phyloP scores from a whole-genome alignment of 2,329 filamentous ascomycete genomes.

The Epichloe gansuensis region DNA sequence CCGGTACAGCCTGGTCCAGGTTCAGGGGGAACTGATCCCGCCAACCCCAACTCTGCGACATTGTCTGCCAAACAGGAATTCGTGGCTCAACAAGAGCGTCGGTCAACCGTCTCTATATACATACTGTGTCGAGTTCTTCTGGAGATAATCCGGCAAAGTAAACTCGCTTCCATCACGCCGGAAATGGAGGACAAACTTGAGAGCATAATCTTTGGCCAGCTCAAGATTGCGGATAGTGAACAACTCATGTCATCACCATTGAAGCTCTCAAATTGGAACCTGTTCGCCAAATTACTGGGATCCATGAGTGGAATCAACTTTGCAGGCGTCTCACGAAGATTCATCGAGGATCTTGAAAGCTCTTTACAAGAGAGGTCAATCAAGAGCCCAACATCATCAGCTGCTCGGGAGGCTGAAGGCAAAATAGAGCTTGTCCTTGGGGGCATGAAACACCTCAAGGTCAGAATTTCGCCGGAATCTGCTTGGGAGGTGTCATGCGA shows the following conservation, averaged over 20 bases:
- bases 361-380: conserved; percentile 63
- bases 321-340: conserved; percentile 66
- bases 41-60: conserved; percentile 23
- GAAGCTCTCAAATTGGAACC: conserved; percentile 87
- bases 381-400: conserved; percentile 47
- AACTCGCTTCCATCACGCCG: conserved; percentile 63
- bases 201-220: conserved; percentile 90
- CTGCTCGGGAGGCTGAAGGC: conserved; percentile 57
- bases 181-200: conserved; percentile 94
- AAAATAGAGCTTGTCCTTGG: conserved; percentile 78
- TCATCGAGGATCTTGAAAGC: conserved; percentile 65
- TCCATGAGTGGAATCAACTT: conserved; percentile 94
- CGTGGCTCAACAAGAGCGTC: conserved; percentile 69
- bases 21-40: conserved; percentile 15
- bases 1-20: conserved; percentile 37
- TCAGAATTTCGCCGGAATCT: conserved; percentile 60
- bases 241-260: conserved; percentile 65
- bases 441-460: conserved; percentile 79
- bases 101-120: conserved; percentile 90
- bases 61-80: conserved; percentile 51
- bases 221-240: conserved; percentile 78
- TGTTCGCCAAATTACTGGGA: conserved; percentile 87
- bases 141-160: conserved; percentile 87
- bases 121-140: conserved; percentile 87
- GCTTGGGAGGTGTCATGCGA: conserved; percentile 81